Evolutionary conservation across 176 grass and related monocot species (phyloP), one percentile per base, ranked within the genome.

Genomic region (Phoenix dactylifera): DNA sequence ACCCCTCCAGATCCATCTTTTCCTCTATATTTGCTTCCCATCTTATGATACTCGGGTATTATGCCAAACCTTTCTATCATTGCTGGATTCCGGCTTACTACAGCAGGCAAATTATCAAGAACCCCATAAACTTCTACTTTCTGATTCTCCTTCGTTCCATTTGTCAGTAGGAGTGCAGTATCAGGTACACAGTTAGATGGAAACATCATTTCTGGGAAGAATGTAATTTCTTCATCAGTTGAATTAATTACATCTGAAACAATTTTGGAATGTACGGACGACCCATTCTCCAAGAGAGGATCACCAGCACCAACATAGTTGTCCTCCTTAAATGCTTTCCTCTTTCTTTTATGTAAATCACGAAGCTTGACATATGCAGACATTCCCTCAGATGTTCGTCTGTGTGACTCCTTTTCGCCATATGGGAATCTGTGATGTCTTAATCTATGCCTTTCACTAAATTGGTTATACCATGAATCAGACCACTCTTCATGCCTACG

Each of bases 51-150:
- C 55, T 96, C 92, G 60, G 93, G 87, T 66, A 98, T 63, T 66
- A 98, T 89, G 29, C 93, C 93, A 78, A 98, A 98, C 51, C 93
- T 88, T 87, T 98, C 93, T 18, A 98, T 86, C 87, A 98, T 92
- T 73, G 84, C 87, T 66, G 87, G 83, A 57, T 78, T 98, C 30
- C 87, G 87, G 58, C 57, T 98, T 75, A 85, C 67, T 32, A 86
- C 66, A 60, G 78, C 71, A 1, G 93, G 93, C 49, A 98, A 87
- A 77, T 98, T 98, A 80, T 98, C 93, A 60, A 98, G 93, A 66
- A 98, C 81, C 25, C 84, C 79, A 49, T 80, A 73, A 60, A 79
- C 67, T 85, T 98, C 88, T 56, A 88, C 70, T 73, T 83, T 85
- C 23, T 79, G 59, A 19, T 55, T 79, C 52, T 55, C 71, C 69